Evolutionary conservation across 441 rosid species (phyloP).

Genomic region (Corymbia citriodora): DNA sequence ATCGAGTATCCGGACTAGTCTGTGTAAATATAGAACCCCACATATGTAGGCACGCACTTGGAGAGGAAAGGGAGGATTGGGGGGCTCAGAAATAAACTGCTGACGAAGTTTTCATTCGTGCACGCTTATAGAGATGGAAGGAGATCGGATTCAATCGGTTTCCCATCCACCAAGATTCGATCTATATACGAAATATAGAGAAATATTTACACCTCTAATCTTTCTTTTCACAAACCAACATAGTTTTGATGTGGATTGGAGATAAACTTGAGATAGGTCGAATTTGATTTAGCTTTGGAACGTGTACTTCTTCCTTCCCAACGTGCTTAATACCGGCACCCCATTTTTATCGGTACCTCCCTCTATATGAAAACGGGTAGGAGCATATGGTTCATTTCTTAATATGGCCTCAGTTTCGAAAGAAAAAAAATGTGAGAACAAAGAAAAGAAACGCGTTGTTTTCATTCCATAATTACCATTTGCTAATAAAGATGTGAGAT

Average conservation of each 20-base stretch:
- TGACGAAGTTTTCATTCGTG: neutral
- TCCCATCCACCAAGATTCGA: neutral
- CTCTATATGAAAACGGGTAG: neutral
- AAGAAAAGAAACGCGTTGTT: neutral
- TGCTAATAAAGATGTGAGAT: neutral
- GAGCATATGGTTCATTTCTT: neutral
- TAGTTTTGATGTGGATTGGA: neutral
- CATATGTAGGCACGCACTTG: neutral
- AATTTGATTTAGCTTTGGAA: neutral
- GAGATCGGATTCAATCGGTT: neutral
- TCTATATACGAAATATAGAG: neutral
- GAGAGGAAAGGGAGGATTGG: neutral
- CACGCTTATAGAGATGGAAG: neutral
- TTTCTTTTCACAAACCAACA: neutral
- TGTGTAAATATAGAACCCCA: neutral
- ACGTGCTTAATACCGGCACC: neutral
- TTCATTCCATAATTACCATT: neutral
- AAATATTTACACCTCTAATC: neutral
- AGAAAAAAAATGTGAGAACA: neutral
- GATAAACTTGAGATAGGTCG: neutral
- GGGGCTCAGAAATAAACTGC: neutral
- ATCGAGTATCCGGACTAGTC: neutral
- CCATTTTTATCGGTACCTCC: neutral
- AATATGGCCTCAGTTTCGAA: neutral
- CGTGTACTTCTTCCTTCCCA: neutral